These are phyloP conservation scores for Rhodotorula sp. DNA, from an alignment of 1,284 basidiomycete genomes.

Conservation along the genomic window DNA sequence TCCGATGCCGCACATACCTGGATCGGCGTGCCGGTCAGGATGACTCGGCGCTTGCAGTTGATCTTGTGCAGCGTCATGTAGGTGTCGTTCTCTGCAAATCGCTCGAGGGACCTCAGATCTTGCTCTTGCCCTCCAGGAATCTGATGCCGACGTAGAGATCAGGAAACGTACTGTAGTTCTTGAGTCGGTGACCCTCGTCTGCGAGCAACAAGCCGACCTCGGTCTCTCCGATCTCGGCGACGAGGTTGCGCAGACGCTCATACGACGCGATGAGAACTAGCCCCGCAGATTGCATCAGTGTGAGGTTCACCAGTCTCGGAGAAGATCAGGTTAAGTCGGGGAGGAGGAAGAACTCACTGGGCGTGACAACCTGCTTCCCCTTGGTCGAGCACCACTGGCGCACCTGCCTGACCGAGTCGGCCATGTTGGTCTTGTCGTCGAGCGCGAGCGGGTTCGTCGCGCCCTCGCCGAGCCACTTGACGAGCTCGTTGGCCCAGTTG, in stretches of 20 bases:
- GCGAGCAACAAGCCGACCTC: constrained; percentile 88
- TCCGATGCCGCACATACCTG: constrained; percentile 53
- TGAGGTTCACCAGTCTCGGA: too few species aligned
- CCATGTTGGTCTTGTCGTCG: constrained; percentile 85
- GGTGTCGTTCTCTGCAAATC: constrained; percentile 55
- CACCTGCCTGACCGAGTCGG: constrained; percentile 72
- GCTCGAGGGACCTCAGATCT: background rate
- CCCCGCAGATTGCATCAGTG: background rate
- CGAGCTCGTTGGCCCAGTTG: constrained; percentile 98
- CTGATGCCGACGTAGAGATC: too few species aligned
- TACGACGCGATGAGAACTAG: constrained; percentile 99
- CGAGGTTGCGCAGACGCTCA: constrained; percentile 85
- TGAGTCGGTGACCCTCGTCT: constrained; percentile 95
- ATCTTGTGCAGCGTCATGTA: constrained; percentile 82
- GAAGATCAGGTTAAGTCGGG: background rate
- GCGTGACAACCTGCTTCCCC: constrained; percentile 82
- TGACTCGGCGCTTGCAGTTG: constrained; percentile 89
- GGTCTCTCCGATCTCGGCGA: constrained; percentile 70
- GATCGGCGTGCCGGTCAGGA: constrained; percentile 94
- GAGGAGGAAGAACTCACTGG: constrained; percentile 58
- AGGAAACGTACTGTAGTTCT: constrained; percentile 75
- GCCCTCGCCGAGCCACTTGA: constrained; percentile 88
- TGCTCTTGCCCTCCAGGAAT: too few species aligned
- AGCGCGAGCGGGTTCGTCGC: constrained; percentile 75
- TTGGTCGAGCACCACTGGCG: constrained; percentile 80